A percentile compares a stretch with the other conserved stretches of the same genome.
phyloP scores from a whole-genome alignment of 257 asterid species.

The Solanum clarkiae region DNA sequence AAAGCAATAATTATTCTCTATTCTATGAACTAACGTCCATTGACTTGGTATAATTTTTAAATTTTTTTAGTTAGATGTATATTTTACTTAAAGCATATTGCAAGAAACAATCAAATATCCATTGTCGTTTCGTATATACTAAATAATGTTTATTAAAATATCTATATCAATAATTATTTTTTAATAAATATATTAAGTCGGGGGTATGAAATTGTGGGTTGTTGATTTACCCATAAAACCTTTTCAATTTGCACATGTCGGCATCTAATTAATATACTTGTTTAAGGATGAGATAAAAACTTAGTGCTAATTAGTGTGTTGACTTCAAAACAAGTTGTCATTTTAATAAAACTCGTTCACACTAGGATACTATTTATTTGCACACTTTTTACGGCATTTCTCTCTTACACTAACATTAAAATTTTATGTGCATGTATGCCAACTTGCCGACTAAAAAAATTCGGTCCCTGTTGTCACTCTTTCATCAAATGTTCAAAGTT shows the following conservation, averaged over 20 bases:
- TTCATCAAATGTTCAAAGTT: neutral
- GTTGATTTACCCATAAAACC: neutral
- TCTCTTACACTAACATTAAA: neutral
- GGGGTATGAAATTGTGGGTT: neutral
- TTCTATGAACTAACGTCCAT: too few species aligned
- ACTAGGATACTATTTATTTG: neutral
- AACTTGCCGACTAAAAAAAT: neutral
- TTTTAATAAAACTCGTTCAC: neutral
- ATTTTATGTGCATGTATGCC: neutral
- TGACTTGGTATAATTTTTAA: too few species aligned
- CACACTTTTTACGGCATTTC: neutral
- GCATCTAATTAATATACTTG: neutral
- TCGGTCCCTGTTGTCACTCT: neutral
- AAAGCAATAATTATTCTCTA: too few species aligned
- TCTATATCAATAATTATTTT: too few species aligned
- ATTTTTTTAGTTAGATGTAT: too few species aligned
- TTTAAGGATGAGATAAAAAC: neutral
- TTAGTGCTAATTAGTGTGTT: neutral
- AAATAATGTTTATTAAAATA: too few species aligned
- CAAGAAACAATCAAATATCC: too few species aligned
- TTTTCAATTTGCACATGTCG: neutral
- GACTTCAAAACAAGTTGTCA: neutral
- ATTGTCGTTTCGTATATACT: too few species aligned
- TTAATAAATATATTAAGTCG: too few species aligned
- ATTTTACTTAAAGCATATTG: too few species aligned